These are phyloP conservation scores for Candida gorgasii DNA, from an alignment of 805 yeast genomes.

Conservation along the genomic window DNA sequence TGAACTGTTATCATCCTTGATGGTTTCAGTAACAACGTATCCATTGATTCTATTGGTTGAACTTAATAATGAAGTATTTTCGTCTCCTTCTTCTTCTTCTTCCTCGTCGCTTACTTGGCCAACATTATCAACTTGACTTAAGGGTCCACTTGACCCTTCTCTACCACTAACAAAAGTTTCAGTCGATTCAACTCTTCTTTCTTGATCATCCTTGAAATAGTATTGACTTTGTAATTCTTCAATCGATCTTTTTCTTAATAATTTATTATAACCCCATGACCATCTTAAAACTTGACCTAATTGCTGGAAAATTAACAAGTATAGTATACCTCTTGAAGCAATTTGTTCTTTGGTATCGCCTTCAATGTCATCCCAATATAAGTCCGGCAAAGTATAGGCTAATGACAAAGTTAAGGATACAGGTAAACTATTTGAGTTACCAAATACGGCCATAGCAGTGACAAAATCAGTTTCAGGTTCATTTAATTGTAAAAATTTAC, in stretches of 20 bases:
- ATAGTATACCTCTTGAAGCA: slow-evolving; percentile 76
- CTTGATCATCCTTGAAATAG: slow-evolving; percentile 14
- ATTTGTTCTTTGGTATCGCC: slow-evolving; percentile 68
- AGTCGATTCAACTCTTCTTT: background rate
- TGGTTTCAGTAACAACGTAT: slow-evolving; percentile 10
- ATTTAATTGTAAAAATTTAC: slow-evolving; percentile 58
- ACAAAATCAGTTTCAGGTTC: slow-evolving; percentile 84
- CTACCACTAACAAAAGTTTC: background rate
- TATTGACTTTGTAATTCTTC: slow-evolving; percentile 29
- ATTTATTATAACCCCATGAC: slow-evolving; percentile 83
- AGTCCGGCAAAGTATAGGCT: slow-evolving; percentile 71
- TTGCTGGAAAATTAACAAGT: slow-evolving; percentile 75
- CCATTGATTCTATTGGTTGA: background rate
- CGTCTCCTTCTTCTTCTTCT: slow-evolving; percentile 3
- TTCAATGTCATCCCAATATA: slow-evolving; percentile 72
- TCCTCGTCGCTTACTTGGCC: background rate
- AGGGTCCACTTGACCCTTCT: background rate
- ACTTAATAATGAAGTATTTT: slow-evolving; percentile 10
- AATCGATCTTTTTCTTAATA: slow-evolving; percentile 53
- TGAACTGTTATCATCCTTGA: slow-evolving; percentile 3
- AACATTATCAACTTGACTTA: too few relatives aligned
- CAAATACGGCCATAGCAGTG: slow-evolving; percentile 95
- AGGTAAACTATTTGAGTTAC: slow-evolving; percentile 92
- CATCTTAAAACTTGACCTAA: slow-evolving; percentile 80
- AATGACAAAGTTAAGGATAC: slow-evolving; percentile 84